These are phyloP conservation scores for Pseudomonodictys pantanalensis DNA, from an alignment of 495 filamentous ascomycete genomes.

Conservation along the genomic window DNA sequence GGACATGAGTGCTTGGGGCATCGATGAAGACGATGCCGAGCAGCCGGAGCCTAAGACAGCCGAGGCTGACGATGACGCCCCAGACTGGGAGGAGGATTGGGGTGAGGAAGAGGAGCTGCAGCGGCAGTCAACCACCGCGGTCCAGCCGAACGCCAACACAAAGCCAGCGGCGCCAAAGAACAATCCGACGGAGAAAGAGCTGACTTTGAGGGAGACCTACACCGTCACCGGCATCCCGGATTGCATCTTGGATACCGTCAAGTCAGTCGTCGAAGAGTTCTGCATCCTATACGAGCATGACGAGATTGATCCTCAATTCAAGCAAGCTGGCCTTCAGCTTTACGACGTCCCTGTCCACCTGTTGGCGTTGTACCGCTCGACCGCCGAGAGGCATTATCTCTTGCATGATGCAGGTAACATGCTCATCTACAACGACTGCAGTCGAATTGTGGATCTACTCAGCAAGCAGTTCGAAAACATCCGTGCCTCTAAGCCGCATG, in stretches of 20 bases:
- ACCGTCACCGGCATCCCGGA: conserved; percentile 83
- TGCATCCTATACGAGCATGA: conserved; percentile 54
- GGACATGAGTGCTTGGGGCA: conserved; percentile 64
- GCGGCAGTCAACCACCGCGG: neutral
- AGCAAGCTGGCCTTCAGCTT: conserved; percentile 70
- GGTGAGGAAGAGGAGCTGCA: conserved; percentile 17
- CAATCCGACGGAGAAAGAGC: conserved; percentile 47
- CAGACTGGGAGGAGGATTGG: too few relatives aligned
- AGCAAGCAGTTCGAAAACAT: conserved; percentile 51
- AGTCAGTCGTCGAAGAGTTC: conserved; percentile 66
- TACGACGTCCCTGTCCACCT: conserved; percentile 78
- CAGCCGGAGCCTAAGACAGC: neutral
- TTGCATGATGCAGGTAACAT: conserved; percentile 69
- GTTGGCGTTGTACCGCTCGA: conserved; percentile 86
- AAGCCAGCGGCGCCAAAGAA: conserved; percentile 27
- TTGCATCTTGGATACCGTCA: conserved; percentile 67
- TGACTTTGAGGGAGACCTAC: conserved; percentile 83
- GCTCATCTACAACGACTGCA: conserved; percentile 90
- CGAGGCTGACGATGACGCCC: too few relatives aligned
- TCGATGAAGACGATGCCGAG: conserved; percentile 49
- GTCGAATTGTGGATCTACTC: conserved; percentile 67
- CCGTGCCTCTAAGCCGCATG: conserved; percentile 45
- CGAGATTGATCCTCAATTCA: conserved; percentile 54
- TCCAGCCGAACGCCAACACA: conserved; percentile 1
- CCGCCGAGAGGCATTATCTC: conserved; percentile 75